A percentile compares a stretch with the other conserved stretches of the same genome.
These are phyloP conservation scores for Graphilbum ipis-grandicollis DNA, from an alignment of 2,329 filamentous ascomycete genomes.

Conservation along the genomic window DNA sequence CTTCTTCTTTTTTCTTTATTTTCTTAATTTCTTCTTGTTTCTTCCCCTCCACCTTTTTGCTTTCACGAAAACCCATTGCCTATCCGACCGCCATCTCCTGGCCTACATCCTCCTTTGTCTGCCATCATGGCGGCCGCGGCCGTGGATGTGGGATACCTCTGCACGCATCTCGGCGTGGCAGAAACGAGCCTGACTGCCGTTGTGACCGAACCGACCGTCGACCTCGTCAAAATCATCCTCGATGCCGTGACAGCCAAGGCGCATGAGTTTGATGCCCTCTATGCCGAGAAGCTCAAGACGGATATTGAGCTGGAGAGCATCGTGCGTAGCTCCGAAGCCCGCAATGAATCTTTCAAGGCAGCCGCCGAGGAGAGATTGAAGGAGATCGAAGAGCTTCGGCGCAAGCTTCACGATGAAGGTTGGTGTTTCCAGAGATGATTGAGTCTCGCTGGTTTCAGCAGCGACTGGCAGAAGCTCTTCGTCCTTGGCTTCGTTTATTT, in stretches of 20 bases:
- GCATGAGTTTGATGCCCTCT: slow-evolving; percentile 64
- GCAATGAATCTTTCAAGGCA: slow-evolving; percentile 64
- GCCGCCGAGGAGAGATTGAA: slow-evolving; percentile 70
- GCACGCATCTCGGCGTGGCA: slow-evolving; percentile 52
- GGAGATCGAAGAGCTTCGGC: slow-evolving; percentile 65
- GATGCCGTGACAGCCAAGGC: slow-evolving; percentile 61
- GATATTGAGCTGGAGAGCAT: slow-evolving; percentile 90
- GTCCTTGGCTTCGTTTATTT: no score
- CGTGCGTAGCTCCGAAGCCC: slow-evolving; percentile 66
- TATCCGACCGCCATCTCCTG: no score
- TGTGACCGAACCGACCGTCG: slow-evolving; percentile 53
- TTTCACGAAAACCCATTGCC: no score
- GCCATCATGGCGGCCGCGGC: slow-evolving; percentile 40
- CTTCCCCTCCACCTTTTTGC: no score
- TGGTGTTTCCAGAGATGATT: no score
- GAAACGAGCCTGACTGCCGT: slow-evolving; percentile 43
- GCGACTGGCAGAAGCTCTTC: no score
- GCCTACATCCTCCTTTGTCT: not conserved
- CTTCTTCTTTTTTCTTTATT: not conserved
- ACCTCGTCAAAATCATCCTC: slow-evolving; percentile 62
- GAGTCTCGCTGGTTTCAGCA: no score
- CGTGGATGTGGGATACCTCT: slow-evolving; percentile 57
- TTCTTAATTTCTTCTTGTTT: not conserved
- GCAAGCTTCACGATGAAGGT: slow-evolving; percentile 74
- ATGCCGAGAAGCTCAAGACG: slow-evolving; percentile 71